Evolutionary conservation across 495 filamentous ascomycete genomes (phyloP), one percentile per base, ranked within the genome.

Genomic region (Bryoglossum gracile): DNA sequence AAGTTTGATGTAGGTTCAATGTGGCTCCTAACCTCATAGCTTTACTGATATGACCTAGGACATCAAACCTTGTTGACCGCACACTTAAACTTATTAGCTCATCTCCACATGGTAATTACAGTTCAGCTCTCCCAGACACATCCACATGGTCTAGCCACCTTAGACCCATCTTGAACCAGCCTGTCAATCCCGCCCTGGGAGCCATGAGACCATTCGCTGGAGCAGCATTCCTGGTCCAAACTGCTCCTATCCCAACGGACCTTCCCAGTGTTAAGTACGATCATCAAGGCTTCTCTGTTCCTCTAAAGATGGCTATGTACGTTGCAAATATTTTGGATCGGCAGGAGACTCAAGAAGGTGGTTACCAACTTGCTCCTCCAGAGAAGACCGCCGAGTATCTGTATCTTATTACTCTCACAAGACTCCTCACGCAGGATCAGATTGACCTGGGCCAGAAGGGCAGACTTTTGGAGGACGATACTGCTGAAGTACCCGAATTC

Each of bases 261-360:
- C 22, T 61, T 40, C 40, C 69, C 8, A 58, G 60, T 3, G 53
- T 59, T 4, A 60, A 59, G 32, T 41, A 81, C 33, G 89, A 96
- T 65, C 65, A 68, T 2, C 71, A 72, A 42, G 86, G 85, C 1
- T 78, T 78, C 17, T 89, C 88, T 1, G 68, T 76, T 44, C 78
- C 86, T 14, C 76, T 90, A 24, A 73, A 92, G 41, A 81, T 94
- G 68, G 77, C 82, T 14, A 63, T 77, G 35, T 94, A 86, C 63
- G 13, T 13, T 6, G 5, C 26, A 30, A 13, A 6, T 30, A 13
- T 30, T 30, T 6, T 30, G 26, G 6, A 30, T 5, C 13, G 2
- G 42, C 44, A 5, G 19, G n/a, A n/a, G n/a, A n/a, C n/a, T n/a
- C n/a, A n/a, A n/a, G n/a, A n/a, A n/a, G n/a, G n/a, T n/a, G n/a